Conservation (phyloP, 129 eudicot species). For the Lonicera japonica region DNA sequence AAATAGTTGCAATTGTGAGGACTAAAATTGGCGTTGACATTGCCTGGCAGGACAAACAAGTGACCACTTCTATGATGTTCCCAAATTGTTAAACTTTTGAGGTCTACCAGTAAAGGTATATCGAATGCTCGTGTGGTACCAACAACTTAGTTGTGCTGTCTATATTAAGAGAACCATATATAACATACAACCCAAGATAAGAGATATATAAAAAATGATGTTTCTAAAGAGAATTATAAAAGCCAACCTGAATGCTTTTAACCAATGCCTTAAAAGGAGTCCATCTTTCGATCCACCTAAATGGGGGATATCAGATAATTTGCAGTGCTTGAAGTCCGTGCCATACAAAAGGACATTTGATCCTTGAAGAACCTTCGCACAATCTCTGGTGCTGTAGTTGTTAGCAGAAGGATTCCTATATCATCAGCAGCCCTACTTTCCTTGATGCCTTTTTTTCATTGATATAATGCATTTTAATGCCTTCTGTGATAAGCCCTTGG, state of each 20-base stretch:
- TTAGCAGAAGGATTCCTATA: conserved; percentile 37
- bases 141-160: too few relatives aligned
- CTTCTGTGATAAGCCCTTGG: conserved; percentile 37
- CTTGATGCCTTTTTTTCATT: conserved; percentile 35
- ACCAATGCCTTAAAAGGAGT: conserved; percentile 38
- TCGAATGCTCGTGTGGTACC: too few relatives aligned
- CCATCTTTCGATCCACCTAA: conserved; percentile 71
- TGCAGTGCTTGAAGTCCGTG: conserved; percentile 65
- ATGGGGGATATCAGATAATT: conserved; percentile 49
- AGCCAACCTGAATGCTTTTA: conserved; percentile 53
- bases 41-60: conserved; percentile 28
- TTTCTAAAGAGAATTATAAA: neutral
- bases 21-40: conserved; percentile 63
- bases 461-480: conserved; percentile 36
- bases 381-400: conserved; percentile 50
- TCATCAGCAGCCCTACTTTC: conserved; percentile 38
- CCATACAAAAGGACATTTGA: conserved; percentile 61
- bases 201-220: too few relatives aligned
- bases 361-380: conserved; percentile 57
- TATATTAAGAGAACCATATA: too few relatives aligned
- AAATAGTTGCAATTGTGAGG: conserved; percentile 53
- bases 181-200: too few relatives aligned
- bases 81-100: too few relatives aligned
- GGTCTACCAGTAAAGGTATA: too few relatives aligned
- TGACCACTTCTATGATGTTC: conserved; percentile 4